phyloP scores from a whole-genome alignment of 2,329 filamentous ascomycete species.

The Cladosporium phlei region DNA sequence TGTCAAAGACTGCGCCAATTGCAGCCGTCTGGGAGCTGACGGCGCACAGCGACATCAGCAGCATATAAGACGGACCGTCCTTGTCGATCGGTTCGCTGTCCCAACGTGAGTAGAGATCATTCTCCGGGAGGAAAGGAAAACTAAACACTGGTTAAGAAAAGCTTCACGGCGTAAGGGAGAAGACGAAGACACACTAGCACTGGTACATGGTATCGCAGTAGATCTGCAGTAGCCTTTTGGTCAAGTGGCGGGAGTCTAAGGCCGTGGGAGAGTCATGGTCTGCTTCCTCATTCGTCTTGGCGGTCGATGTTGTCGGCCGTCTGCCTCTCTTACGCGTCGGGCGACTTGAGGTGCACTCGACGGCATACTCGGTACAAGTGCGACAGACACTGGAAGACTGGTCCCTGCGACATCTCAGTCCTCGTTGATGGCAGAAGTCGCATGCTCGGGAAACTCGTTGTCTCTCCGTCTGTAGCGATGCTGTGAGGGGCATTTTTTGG shows the following conservation, averaged over 20 bases:
- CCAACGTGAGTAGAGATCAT: neutral
- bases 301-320: neutral
- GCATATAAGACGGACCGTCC: neutral
- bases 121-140: neutral
- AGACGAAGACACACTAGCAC: neutral
- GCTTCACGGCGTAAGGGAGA: neutral
- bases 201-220: neutral
- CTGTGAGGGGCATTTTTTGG: too few relatives aligned
- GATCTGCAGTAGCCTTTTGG: neutral
- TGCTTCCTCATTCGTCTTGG: neutral
- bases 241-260: neutral
- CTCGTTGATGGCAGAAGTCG: neutral
- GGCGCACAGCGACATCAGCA: neutral
- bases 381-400: neutral
- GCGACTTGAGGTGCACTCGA: neutral
- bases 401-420: neutral
- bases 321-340: neutral
- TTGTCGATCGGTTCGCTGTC: neutral
- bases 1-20: neutral
- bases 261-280: neutral
- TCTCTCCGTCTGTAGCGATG: neutral
- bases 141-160: neutral
- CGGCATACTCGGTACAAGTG: neutral
- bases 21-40: neutral
- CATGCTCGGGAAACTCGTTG: neutral